Evolutionary conservation across 1,284 basidiomycete genomes (phyloP), one percentile per base, ranked within the genome.

Genomic region (Austroboletus novae-zelandiae): DNA sequence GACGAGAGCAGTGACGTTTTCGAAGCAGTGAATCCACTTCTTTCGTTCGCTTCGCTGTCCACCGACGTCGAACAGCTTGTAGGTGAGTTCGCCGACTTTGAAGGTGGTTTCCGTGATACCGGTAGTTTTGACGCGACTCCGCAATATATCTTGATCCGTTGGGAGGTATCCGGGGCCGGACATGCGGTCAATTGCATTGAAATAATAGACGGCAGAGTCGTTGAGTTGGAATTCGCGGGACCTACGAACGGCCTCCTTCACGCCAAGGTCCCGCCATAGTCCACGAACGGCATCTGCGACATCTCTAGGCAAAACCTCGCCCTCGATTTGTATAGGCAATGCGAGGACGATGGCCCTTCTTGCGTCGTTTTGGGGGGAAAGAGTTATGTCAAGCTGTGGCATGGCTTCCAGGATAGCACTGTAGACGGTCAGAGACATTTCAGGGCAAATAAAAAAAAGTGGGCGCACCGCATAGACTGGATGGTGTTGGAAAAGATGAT

Each of bases 401-500:
- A 98, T 86, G 5, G 95, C 95, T 66, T 98, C 94, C 41, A 98
- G 84, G 64, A 98, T 90, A 48, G 95, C 88, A 47, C 86, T 87
- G 57, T 17, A 42, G 47, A 36, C n/a, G 39, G 20, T 23, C 20
- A 23, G 20, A 23, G 20, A 5, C 20, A 23, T 23, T 23, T 23
- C 20, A 3, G 5, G 20, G 20, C 20, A 23, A 23, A 23, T 18
- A 11, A 5, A 8, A 11, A 29, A 17, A 5, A 23, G 40, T 8
- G 60, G 23, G 53, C 80, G 44, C 58, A 94, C 80, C 91, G 86
- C 92, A 94, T 95, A 27, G 92, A 95, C 72, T 98, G 95, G 54
- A 98, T 84, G 9, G 94, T 97, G 71, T 98, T 98, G 49, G 92
- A 93, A 66, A 85, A 98, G 66, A 98, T 95, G 65, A 98, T 98